Base-by-base conservation (phyloP, 1,284 basidiomycete genomes). In the Puccinia sorghi region DNA sequence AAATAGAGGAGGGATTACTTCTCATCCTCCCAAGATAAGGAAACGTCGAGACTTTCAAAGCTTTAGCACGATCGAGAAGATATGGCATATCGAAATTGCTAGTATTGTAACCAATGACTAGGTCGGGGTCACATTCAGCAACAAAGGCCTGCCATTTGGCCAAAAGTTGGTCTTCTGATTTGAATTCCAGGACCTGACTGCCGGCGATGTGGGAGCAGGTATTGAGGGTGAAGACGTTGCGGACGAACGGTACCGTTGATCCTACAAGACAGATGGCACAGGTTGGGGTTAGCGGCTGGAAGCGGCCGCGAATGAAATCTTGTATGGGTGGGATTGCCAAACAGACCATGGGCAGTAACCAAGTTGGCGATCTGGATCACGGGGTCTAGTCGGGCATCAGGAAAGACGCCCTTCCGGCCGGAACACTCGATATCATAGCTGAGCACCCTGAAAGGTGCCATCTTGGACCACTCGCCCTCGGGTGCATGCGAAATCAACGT, bases 401-500 rank as follows among this genome's bases (percentile, higher is more conserved):
- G 94, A 83, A 97, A 97, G 81, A 97, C 92, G 61, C 94, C 94
- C 83, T 97, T 97, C 25, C 95, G 88, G 37, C 94, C 94, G 0
- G 94, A 95, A 85, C 94, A 97, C 85, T 97, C 94, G 82, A 97
- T 97, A 89, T 97, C 94, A 82, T 97, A 97, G 82, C 93, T 95
- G 37, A 97, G 88, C 81, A 97, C 92, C 15, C 94, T 90, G 0
- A 97, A 86, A 0, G 94, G 94, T 0, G 95, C 94, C 72, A 94
- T 90, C 80, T 90, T 91, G 3, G 92, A 91, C 93, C 94, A 97
- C 64, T 90, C 88, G 4, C 91, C 94, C 82, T 97, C 94, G 0
- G 94, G 91, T 0, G 91, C 86, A 85, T 97, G 92, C 0, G 94
- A 95, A 70, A 92, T 90, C 81, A 97, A 90, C 32, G 88, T 87